A percentile compares a stretch with the other conserved stretches of the same genome.
Conservation (phyloP, 768 basidiomycete species). For the Tephrocybe sp. region DNA sequence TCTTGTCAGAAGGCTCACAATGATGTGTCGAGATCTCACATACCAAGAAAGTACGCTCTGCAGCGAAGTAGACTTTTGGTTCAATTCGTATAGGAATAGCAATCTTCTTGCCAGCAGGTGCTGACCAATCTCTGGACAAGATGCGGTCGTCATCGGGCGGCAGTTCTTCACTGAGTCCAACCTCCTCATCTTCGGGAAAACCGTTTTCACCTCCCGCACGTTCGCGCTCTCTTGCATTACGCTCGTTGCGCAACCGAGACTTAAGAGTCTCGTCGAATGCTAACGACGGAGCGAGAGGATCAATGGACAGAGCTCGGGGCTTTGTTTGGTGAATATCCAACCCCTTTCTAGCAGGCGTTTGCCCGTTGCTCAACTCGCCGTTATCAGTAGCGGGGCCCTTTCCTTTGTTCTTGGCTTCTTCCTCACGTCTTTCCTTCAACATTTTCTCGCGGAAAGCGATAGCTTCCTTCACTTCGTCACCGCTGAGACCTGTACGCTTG, state of each 20-base stretch:
- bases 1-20: slow-evolving; percentile 7
- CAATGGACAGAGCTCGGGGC: slow-evolving; percentile 58
- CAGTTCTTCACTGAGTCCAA: slow-evolving; percentile 24
- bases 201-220: slow-evolving; percentile 30
- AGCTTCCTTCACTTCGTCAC: slow-evolving; percentile 77
- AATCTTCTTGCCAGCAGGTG: slow-evolving; percentile 86
- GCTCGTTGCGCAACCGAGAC: slow-evolving; percentile 54
- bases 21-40: slow-evolving; percentile 38
- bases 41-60: slow-evolving; percentile 92
- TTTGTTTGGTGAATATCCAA: slow-evolving; percentile 23
- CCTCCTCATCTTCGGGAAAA: slow-evolving; percentile 35
- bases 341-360: slow-evolving; percentile 31
- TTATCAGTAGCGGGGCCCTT: not conserved
- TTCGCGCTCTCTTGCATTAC: slow-evolving; percentile 27
- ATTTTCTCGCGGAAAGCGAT: slow-evolving; percentile 83
- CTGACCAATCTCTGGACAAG: slow-evolving; percentile 68
- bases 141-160: slow-evolving; percentile 48
- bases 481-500: slow-evolving; percentile 73
- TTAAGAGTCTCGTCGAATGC: slow-evolving; percentile 84
- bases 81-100: slow-evolving; percentile 95
- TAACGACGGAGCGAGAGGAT: slow-evolving; percentile 82
- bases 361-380: slow-evolving; percentile 10
- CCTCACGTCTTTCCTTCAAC: slow-evolving; percentile 49
- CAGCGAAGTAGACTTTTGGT: slow-evolving; percentile 97
- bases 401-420: slow-evolving; percentile 25